phyloP scores from a whole-genome alignment of 768 basidiomycete species.

The Suillus decipiens region DNA sequence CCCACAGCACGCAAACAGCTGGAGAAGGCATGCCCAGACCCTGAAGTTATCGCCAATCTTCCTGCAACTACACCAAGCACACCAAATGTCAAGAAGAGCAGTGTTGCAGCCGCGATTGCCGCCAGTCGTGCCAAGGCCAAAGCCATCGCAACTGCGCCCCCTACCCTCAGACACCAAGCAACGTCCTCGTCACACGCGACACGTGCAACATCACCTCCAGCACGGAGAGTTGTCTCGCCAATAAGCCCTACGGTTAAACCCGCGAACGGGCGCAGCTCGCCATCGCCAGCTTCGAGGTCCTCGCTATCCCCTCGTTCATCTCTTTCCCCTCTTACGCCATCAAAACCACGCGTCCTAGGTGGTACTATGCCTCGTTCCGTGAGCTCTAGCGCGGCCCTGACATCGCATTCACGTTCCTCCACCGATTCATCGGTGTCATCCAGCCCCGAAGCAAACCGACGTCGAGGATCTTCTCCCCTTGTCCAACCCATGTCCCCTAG shows the following conservation, averaged over 20 bases:
- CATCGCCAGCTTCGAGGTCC: conserved; percentile 42
- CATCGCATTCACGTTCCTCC: conserved; percentile 45
- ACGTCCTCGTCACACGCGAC: conserved; percentile 67
- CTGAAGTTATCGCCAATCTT: conserved; percentile 39
- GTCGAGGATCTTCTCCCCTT: conserved; percentile 54
- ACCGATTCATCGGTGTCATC: conserved; percentile 41
- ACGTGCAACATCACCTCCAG: conserved; percentile 42
- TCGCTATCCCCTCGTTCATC: conserved; percentile 50
- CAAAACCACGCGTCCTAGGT: conserved; percentile 44
- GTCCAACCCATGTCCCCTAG: conserved; percentile 31
- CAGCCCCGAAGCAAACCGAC: conserved; percentile 33
- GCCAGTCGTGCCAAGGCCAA: conserved; percentile 89
- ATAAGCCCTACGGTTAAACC: conserved; percentile 44
- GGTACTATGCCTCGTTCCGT: conserved; percentile 43
- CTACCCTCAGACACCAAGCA: conserved; percentile 77
- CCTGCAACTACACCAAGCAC: conserved; percentile 48
- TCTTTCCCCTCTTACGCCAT: conserved; percentile 46
- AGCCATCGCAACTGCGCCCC: conserved; percentile 80
- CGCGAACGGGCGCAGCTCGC: conserved; percentile 39
- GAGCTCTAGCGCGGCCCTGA: conserved; percentile 33
- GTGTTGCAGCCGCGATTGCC: conserved; percentile 84
- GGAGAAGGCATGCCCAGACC: conserved; percentile 80
- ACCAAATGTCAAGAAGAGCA: conserved; percentile 70
- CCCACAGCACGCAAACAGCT: conserved; percentile 72
- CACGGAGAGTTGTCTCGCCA: conserved; percentile 42